phyloP scores from a whole-genome alignment of 2,329 filamentous ascomycete genomes.

The Mycogone perniciosa region DNA sequence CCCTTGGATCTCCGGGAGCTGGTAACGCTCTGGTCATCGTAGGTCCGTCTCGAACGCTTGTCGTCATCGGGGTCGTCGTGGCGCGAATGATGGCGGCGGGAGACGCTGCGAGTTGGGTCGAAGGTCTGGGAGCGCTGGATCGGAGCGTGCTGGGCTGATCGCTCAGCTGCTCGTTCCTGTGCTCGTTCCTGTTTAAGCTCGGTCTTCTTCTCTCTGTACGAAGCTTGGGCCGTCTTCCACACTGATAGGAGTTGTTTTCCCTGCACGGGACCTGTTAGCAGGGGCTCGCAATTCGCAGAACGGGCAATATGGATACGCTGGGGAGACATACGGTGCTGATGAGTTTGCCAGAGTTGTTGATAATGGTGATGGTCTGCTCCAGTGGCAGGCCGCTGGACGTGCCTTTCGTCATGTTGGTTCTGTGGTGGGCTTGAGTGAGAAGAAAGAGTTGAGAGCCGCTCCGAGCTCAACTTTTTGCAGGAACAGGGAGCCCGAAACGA shows the following conservation, averaged over 20 bases:
- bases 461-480: not conserved
- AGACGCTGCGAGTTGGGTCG: slow-evolving; percentile 26
- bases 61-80: slow-evolving; percentile 24
- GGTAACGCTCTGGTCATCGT: slow-evolving; percentile 29
- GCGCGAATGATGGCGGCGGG: slow-evolving; percentile 14
- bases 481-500: not conserved
- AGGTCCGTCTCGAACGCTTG: slow-evolving; percentile 27
- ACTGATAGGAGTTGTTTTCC: slow-evolving; percentile 85
- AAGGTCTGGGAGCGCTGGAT: slow-evolving; percentile 11
- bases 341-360: slow-evolving; percentile 86
- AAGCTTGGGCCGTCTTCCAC: slow-evolving; percentile 85
- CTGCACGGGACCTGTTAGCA: slow-evolving; percentile 37
- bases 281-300: not conserved
- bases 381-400: slow-evolving; percentile 30
- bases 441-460: not conserved
- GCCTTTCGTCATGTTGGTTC: not conserved
- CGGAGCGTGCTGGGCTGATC: not conserved
- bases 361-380: slow-evolving; percentile 75
- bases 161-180: slow-evolving; percentile 46
- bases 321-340: slow-evolving; percentile 68
- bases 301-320: slow-evolving; percentile 9
- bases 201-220: slow-evolving; percentile 83
- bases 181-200: slow-evolving; percentile 62
- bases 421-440: not conserved
- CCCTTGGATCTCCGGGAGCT: slow-evolving; percentile 39